phyloP scores from a whole-genome alignment of 306 rosid species.

The Canavalia ensiformis region DNA sequence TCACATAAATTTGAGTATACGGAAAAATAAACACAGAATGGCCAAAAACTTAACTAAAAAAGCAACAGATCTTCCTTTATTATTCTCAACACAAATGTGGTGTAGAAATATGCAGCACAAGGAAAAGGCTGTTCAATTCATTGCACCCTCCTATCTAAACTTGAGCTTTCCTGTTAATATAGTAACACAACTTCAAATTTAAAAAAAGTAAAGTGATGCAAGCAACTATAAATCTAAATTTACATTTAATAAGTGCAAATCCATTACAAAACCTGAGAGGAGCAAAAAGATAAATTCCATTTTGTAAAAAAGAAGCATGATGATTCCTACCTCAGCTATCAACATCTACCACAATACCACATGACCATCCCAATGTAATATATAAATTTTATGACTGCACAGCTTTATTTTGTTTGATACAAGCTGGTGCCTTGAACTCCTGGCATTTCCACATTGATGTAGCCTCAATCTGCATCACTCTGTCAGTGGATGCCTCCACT shows the following conservation, averaged over 20 bases:
- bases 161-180: conserved; percentile 53
- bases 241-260: conserved; percentile 74
- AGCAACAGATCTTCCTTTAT: conserved; percentile 38
- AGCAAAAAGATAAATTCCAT: conserved; percentile 54
- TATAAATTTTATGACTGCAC: conserved; percentile 70
- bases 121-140: conserved; percentile 52
- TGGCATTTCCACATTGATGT: conserved; percentile 86
- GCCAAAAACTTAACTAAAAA: conserved; percentile 30
- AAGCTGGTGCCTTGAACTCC: conserved; percentile 75
- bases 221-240: conserved; percentile 74
- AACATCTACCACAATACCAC: conserved; percentile 57
- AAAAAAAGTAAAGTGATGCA: conserved; percentile 59
- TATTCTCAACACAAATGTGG: conserved; percentile 42
- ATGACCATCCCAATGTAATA: conserved; percentile 53
- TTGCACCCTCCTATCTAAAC: conserved; percentile 59
- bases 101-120: conserved; percentile 49
- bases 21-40: conserved; percentile 28
- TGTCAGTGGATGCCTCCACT: conserved; percentile 66
- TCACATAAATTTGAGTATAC: background rate
- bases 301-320: conserved; percentile 56
- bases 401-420: conserved; percentile 80
- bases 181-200: conserved; percentile 51
- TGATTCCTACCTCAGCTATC: conserved; percentile 82
- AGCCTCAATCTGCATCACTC: conserved; percentile 70
- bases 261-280: conserved; percentile 68